Evolutionary conservation across 208 protist species (phyloP).

Genomic region (Trypanosoma vivax): DNA sequence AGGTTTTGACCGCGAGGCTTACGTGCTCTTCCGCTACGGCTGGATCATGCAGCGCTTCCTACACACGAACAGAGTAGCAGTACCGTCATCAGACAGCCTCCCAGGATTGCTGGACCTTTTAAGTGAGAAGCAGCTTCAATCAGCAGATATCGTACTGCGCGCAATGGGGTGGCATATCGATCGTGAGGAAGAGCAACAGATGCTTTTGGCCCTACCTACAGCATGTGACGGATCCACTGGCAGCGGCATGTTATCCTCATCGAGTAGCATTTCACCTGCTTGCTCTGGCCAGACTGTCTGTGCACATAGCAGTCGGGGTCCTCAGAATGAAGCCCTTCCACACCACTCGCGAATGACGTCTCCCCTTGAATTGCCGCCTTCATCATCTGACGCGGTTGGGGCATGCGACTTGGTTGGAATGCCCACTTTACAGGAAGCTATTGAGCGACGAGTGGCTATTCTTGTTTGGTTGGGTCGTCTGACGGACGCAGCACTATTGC

Average conservation of each 20-base stretch:
- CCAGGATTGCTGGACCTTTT: slow-evolving; percentile 18
- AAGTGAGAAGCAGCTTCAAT: slow-evolving; percentile 3
- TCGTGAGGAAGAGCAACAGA: background rate
- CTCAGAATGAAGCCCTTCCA: background rate
- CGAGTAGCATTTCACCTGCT: too few species aligned
- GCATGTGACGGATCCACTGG: background rate
- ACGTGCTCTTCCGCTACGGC: slow-evolving; percentile 57
- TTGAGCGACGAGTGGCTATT: slow-evolving; percentile 74
- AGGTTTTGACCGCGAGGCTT: slow-evolving; percentile 58
- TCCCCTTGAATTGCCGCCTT: background rate
- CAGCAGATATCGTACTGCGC: slow-evolving; percentile 33
- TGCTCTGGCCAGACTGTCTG: too few species aligned
- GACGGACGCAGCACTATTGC: slow-evolving; percentile 44
- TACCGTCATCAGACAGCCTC: slow-evolving; percentile 3
- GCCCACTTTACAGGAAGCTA: slow-evolving; percentile 48
- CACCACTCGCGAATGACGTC: background rate
- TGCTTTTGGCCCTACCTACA: background rate
- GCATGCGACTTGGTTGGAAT: slow-evolving; percentile 45
- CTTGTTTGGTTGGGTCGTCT: slow-evolving; percentile 47
- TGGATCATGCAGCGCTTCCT: slow-evolving; percentile 29
- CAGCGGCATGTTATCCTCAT: background rate
- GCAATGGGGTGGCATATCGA: slow-evolving; percentile 45
- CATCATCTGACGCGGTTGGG: background rate
- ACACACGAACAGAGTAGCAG: slow-evolving; percentile 8
- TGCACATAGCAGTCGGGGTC: too few species aligned